phyloP scores from a whole-genome alignment of 768 basidiomycete species.

The Epithele typhae region DNA sequence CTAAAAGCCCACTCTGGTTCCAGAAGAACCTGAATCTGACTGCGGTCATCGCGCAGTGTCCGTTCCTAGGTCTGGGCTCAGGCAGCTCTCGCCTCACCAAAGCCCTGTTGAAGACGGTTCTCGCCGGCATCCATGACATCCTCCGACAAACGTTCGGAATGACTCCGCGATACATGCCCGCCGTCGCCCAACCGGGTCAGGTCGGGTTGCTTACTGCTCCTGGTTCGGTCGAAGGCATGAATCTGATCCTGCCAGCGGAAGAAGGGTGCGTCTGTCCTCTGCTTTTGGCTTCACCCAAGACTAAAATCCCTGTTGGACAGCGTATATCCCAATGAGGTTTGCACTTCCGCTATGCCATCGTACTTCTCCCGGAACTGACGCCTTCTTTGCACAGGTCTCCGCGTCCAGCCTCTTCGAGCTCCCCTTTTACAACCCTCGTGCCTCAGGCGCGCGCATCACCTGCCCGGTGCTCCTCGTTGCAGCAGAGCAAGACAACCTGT shows the following conservation, averaged over 20 bases:
- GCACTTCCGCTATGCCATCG: neutral
- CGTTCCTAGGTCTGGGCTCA: slow-evolving; percentile 23
- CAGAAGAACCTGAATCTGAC: slow-evolving; percentile 25
- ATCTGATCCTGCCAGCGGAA: neutral
- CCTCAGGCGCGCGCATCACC: slow-evolving; percentile 3
- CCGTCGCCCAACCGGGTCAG: slow-evolving; percentile 23
- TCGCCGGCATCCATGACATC: slow-evolving; percentile 21
- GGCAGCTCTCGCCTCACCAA: slow-evolving; percentile 5
- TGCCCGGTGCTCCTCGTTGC: slow-evolving; percentile 11
- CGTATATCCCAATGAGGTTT: slow-evolving; percentile 12
- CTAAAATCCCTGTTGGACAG: too few relatives aligned
- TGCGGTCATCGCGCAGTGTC: slow-evolving; percentile 32
- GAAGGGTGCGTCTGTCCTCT: slow-evolving; percentile 4
- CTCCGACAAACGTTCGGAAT: slow-evolving; percentile 24
- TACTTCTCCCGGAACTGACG: too few relatives aligned
- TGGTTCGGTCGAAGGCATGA: slow-evolving; percentile 21
- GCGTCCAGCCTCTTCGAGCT: slow-evolving; percentile 13
- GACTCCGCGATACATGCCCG: slow-evolving; percentile 26
- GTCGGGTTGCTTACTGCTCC: slow-evolving; percentile 26
- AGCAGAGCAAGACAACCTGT: slow-evolving; percentile 8
- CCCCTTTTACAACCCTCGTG: slow-evolving; percentile 7
- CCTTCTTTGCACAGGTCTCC: slow-evolving; percentile 1
- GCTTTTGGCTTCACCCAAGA: neutral
- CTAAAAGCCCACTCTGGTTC: neutral
- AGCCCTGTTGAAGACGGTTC: slow-evolving; percentile 18